Evolutionary conservation across 306 rosid genomes (phyloP).

Genomic region (Acacia confusa): DNA sequence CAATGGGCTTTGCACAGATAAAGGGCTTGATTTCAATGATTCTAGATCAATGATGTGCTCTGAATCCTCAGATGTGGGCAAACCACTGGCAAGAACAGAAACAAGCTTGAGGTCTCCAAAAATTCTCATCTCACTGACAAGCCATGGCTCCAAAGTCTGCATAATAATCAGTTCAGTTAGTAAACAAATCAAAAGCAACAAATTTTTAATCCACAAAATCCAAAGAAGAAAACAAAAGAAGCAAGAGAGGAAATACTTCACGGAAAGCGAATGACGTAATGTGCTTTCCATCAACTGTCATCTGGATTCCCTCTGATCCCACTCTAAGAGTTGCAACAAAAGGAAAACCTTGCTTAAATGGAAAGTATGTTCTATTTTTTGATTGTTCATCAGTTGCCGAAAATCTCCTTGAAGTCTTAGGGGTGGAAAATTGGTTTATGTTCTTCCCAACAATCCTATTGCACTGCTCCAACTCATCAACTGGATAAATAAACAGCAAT

Average conservation of each 20-base stretch:
- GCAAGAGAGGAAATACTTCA: constrained; percentile 56
- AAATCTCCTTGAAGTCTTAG: constrained; percentile 49
- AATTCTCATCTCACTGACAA: constrained; percentile 75
- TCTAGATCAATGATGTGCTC: constrained; percentile 82
- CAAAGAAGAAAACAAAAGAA: not conserved
- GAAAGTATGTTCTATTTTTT: constrained; percentile 65
- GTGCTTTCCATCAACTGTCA: constrained; percentile 99
- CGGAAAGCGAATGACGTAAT: constrained; percentile 89
- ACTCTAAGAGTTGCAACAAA: constrained; percentile 96
- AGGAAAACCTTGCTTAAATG: constrained; percentile 91
- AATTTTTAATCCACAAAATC: constrained; percentile 4
- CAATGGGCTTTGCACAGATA: constrained; percentile 49
- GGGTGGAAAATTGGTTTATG: constrained; percentile 41
- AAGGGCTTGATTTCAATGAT: constrained; percentile 62
- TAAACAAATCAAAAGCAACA: constrained; percentile 30
- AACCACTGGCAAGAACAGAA: constrained; percentile 89
- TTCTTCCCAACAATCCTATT: constrained; percentile 84
- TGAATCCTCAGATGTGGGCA: constrained; percentile 96
- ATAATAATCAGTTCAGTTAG: constrained; percentile 39
- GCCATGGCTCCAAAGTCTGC: constrained; percentile 99
- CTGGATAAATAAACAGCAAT: constrained; percentile 51
- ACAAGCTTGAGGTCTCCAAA: constrained; percentile 81
- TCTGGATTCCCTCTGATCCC: constrained; percentile 96
- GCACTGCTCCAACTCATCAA: constrained; percentile 96
- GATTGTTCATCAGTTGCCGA: constrained; percentile 52